phyloP scores from a whole-genome alignment of 208 protist genomes.

The Crithidia acanthocephali region DNA sequence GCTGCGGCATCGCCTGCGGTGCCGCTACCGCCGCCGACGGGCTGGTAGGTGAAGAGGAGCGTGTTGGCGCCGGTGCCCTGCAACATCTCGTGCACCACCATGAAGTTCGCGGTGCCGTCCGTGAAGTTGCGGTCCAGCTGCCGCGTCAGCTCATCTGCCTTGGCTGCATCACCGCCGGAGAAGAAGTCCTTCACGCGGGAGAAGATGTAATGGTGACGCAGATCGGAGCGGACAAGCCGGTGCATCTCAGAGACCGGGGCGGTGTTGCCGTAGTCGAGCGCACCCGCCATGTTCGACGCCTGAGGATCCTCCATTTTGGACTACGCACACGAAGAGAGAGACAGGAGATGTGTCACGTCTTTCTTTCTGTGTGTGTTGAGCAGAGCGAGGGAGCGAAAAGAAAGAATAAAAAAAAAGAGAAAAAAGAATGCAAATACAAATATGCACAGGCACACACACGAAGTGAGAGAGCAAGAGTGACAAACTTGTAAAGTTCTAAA shows the following conservation, averaged over 20 bases:
- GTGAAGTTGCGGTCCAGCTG: conserved; percentile 80
- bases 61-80: conserved; percentile 76
- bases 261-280: background rate
- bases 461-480: background rate
- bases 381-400: conserved; percentile 21
- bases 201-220: conserved; percentile 89
- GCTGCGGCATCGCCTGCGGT: conserved; percentile 20
- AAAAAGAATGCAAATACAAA: conserved; percentile 14
- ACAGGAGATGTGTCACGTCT: background rate
- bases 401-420: conserved; percentile 18
- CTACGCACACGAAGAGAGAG: no score
- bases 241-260: conserved; percentile 14
- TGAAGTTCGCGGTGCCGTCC: conserved; percentile 86
- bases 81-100: conserved; percentile 86
- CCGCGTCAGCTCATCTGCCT: conserved; percentile 61
- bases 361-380: background rate
- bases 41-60: conserved; percentile 90
- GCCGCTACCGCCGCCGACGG: conserved; percentile 6
- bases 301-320: conserved; percentile 19
- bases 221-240: conserved; percentile 61
- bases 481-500: conserved; percentile 2
- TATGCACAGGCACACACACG: background rate
- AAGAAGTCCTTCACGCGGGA: conserved; percentile 89
- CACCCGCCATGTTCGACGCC: background rate
- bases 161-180: conserved; percentile 68